A percentile compares a stretch with the other conserved stretches of the same genome.
phyloP scores from a whole-genome alignment of 179 eudicot genomes.

The Drosera spatulata region DNA sequence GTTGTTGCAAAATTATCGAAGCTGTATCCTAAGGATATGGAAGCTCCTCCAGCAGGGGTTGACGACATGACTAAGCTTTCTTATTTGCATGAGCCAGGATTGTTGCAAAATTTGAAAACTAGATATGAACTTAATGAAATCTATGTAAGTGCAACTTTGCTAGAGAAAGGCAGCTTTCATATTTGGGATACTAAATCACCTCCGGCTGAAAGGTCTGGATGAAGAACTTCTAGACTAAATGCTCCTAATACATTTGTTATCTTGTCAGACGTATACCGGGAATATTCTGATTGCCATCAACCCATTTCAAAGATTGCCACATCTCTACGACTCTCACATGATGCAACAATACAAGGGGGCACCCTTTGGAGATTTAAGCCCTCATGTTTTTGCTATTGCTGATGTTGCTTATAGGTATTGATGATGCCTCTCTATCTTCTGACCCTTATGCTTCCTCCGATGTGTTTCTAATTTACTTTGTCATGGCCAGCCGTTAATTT shows the following conservation, averaged over 20 bases:
- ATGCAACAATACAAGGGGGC: slow-evolving; percentile 99
- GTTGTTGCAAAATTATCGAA: slow-evolving; percentile 67
- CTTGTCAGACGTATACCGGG: slow-evolving; percentile 88
- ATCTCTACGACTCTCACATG: slow-evolving; percentile 87
- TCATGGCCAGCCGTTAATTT: background rate
- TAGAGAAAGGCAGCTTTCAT: background rate
- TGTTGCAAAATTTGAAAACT: slow-evolving; percentile 57
- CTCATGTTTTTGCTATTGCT: slow-evolving; percentile 98
- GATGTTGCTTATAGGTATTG: slow-evolving; percentile 89
- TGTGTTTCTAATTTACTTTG: background rate
- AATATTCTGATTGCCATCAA: slow-evolving; percentile 95
- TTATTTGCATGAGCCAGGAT: slow-evolving; percentile 97
- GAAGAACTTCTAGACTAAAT: slow-evolving; percentile 1
- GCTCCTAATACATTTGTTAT: slow-evolving; percentile 9
- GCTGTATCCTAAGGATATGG: slow-evolving; percentile 79
- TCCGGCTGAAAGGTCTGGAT: background rate
- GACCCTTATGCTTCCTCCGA: background rate
- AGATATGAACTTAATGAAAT: slow-evolving; percentile 97
- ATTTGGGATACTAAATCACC: background rate
- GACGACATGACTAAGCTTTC: slow-evolving; percentile 97
- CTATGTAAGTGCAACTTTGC: slow-evolving; percentile 44
- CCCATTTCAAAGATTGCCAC: slow-evolving; percentile 95
- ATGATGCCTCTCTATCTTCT: background rate
- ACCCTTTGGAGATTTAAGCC: slow-evolving; percentile 86
- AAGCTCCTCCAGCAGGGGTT: slow-evolving; percentile 96